Base-by-base conservation (phyloP, 345 rosid genomes). In the Ceriops zippeliana region DNA sequence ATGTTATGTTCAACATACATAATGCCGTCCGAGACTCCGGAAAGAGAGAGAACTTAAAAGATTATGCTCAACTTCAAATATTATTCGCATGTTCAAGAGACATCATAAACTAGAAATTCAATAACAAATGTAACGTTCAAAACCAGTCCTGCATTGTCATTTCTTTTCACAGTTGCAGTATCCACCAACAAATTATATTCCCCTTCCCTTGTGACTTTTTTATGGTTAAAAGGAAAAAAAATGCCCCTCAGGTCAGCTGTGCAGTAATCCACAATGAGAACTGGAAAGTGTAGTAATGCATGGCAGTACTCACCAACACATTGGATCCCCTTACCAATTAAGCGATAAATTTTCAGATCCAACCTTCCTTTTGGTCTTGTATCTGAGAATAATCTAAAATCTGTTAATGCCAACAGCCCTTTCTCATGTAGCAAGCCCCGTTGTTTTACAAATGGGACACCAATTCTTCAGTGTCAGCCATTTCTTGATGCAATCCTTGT, bases 371-470 rank as follows among this genome's bases (percentile, higher is more conserved):
- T 58, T 24, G 32, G 1, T 5, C 9, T 4, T 58, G 27, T 10
- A 9, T 20, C 30, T 2, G 7, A 10, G 30, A 37, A 63, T 62
- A 54, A 66, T 52, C 51, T 53, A n/a, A 56, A 9, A 10, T 38
- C 47, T 42, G 49, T 16, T 13, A 4, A 13, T 42, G 49, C 16
- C 49, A 4, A 42, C 15, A 42, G 19, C 5, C 49, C 49, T 60
- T 71, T 75, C 71, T 78, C 80, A 76, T 32, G 85, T 77, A 64
- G 79, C 77, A 11, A 93, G 70, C 30, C 90, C 98, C 0, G 89
- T 82, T 52, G 89, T 85, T 74, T 90, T 93, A 67, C 98, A 93
- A 56, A 93, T 83, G 31, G 98, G 98, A 80, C 98, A 93, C 74
- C 87, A 70, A 68, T 93, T 93, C 83, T 93, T 93, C 63, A 38